Base-by-base conservation (phyloP, 75 land plant species). In the Larix kaempferi region DNA sequence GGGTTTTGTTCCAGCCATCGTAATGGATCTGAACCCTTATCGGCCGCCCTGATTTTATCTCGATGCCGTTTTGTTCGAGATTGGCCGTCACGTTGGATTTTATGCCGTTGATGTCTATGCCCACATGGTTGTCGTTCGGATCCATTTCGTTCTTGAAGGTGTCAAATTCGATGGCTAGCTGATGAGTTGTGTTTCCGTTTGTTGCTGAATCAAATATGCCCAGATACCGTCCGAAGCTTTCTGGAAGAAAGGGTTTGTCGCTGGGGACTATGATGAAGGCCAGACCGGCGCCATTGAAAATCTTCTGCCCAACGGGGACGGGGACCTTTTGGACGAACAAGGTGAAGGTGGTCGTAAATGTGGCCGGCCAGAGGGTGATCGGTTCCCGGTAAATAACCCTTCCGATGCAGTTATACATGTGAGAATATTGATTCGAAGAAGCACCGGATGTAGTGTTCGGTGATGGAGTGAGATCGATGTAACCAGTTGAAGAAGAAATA, bases 121-220 rank as follows among this genome's bases (percentile, higher is more conserved):
- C 84, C n/a, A 78, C 75, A 61, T 78, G 80, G 80, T 82, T 82
- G 75, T 65, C 59, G 37, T 78, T 39, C 23, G 77, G 16, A 52
- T 66, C 71, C 15, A 21, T 2, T 5, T 66, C 37, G 33, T 27
- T 27, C 41, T 33, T 25, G 41, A 33, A 66, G 1, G 71, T 66
- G 71, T 66, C 41, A 3, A 66, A 66, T 5, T 66, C 71, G 41
- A 66, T 37, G 71, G 29, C 71, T 0, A 66, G 44, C 71, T 66
- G 44, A 10, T 29, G 5, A 2, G 71, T 66, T 17, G 71, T 66
- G 71, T 66, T 66, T 0, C 37, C 71, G 44, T 66, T 29, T 12
- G 37, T 66, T 10, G 35, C 8, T 7, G 15, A 17, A 27, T 17
- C 19, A 39, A 66, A 66, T 13, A 66, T 11, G 71, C 44, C 37